Evolutionary conservation across 1,284 basidiomycete genomes (phyloP).

Genomic region (Kalmanozyma brasiliensis): DNA sequence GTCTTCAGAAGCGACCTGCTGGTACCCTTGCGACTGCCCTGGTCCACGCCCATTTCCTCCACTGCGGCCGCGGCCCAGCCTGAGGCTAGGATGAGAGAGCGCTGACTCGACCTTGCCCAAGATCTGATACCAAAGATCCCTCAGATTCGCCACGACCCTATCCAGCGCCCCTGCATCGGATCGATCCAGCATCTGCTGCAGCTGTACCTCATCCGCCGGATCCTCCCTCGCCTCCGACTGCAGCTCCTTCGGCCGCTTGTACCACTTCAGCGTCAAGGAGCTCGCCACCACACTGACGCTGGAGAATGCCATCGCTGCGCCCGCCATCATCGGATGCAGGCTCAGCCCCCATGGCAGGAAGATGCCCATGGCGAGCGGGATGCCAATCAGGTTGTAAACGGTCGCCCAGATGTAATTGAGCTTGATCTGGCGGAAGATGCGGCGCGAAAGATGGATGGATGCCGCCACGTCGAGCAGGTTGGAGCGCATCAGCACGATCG

Average conservation of each 20-base stretch:
- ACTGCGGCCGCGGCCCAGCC: conserved; percentile 11
- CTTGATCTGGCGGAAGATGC: conserved; percentile 89
- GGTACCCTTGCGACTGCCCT: conserved; percentile 19
- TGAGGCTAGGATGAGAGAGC: conserved; percentile 12
- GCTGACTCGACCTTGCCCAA: conserved; percentile 38
- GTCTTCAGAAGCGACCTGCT: conserved; percentile 41
- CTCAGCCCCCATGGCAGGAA: conserved; percentile 91
- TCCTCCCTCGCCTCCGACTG: background rate
- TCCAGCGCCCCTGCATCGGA: conserved; percentile 45
- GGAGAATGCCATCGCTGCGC: conserved; percentile 96
- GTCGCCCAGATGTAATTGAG: conserved; percentile 70
- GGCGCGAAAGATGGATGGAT: conserved; percentile 86
- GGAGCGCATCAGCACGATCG: conserved; percentile 95
- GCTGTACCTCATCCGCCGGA: conserved; percentile 15
- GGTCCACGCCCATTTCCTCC: conserved; percentile 1
- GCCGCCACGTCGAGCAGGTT: conserved; percentile 97
- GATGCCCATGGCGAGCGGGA: conserved; percentile 98
- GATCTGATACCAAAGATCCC: conserved; percentile 45
- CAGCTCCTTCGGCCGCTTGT: conserved; percentile 64
- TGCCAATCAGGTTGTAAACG: conserved; percentile 87
- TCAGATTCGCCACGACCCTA: conserved; percentile 40
- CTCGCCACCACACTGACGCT: conserved; percentile 94
- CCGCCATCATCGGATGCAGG: conserved; percentile 97
- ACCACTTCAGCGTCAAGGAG: conserved; percentile 80
- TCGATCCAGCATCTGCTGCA: conserved; percentile 31